A percentile compares a stretch with the other conserved stretches of the same genome.
phyloP scores from a whole-genome alignment of 192 early-diverging fungal genomes.

The Ambispora gerdemannii region DNA sequence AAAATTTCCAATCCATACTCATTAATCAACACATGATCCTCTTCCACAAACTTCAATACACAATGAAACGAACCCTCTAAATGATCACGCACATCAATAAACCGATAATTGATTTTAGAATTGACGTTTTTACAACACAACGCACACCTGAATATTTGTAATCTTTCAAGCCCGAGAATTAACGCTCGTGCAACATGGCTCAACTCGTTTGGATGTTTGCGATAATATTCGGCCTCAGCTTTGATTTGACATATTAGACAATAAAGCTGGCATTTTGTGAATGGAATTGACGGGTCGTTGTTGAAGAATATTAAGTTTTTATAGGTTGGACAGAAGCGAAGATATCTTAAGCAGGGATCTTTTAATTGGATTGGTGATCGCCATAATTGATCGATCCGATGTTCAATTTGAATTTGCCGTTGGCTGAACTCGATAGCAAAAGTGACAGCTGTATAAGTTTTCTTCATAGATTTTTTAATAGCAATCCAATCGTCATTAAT shows the following conservation, averaged over 20 bases:
- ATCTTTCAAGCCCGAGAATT: not conserved
- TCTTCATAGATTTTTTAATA: not conserved
- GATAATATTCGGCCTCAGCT: not conserved
- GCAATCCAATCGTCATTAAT: not conserved
- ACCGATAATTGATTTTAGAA: not conserved
- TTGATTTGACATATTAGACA: not conserved
- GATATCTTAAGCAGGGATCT: not conserved
- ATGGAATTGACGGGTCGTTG: not conserved
- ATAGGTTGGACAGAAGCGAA: not conserved
- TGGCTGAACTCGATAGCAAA: not conserved
- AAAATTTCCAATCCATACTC: no score
- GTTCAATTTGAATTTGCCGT: not conserved
- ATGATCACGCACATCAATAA: not conserved
- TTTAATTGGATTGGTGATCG: not conserved
- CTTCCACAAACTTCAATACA: not conserved
- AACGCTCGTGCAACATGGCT: not conserved
- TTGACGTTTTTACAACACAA: not conserved
- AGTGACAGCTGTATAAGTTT: not conserved
- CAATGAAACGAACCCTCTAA: not conserved
- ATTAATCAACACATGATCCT: not conserved
- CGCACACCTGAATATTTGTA: not conserved
- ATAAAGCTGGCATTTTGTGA: not conserved
- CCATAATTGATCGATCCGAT: not conserved
- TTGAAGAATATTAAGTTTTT: not conserved
- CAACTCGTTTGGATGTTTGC: not conserved